These are phyloP conservation scores for Dalechampia spathulata DNA, from an alignment of 441 rosid genomes.

Conservation along the genomic window DNA sequence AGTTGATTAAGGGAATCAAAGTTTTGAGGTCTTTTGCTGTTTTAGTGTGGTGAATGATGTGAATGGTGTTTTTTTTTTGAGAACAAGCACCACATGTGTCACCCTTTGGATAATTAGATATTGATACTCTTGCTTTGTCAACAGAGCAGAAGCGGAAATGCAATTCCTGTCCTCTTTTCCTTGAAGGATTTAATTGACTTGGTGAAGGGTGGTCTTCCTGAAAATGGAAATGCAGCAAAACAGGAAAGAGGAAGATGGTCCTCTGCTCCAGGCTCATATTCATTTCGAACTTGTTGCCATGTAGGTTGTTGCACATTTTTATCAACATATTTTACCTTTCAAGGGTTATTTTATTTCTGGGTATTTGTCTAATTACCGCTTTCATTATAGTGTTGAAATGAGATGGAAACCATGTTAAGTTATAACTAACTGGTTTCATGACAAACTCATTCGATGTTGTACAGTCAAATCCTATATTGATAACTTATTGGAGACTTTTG, in stretches of 20 bases:
- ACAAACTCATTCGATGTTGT: not conserved
- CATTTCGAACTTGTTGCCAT: slow-evolving; percentile 39
- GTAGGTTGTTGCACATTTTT: no score
- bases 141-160: slow-evolving; percentile 45
- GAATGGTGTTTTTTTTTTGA: not conserved
- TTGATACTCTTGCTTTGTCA: slow-evolving; percentile 1
- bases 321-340: slow-evolving; percentile 12
- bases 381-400: not conserved
- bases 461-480: not conserved
- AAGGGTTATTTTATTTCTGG: no score
- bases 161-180: slow-evolving; percentile 29
- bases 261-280: slow-evolving; percentile 30
- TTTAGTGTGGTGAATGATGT: not conserved
- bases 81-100: no score
- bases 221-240: slow-evolving; percentile 26
- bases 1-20: not conserved
- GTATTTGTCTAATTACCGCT: slow-evolving; percentile 4
- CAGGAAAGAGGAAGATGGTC: slow-evolving; percentile 23
- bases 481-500: not conserved
- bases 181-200: slow-evolving; percentile 57
- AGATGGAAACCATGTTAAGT: not conserved
- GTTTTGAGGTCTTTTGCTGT: not conserved
- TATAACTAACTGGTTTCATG: not conserved
- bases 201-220: slow-evolving; percentile 32
- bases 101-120: not conserved